Base-by-base conservation (phyloP, 2,329 filamentous ascomycete species). In the Septoria petroselini region DNA sequence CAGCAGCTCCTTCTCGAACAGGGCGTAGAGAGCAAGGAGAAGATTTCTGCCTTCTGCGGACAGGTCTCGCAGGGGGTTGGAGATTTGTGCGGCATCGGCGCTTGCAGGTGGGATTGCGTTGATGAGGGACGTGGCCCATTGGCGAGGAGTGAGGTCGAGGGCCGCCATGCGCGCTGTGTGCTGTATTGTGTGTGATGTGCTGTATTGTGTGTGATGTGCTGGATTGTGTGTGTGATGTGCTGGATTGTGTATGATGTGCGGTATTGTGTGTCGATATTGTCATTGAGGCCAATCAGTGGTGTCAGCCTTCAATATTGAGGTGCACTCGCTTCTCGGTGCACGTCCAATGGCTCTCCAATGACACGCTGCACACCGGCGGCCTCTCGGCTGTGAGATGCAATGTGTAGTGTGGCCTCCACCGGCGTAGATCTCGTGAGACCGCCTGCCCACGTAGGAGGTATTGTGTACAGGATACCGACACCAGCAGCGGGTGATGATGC, bases 1-100 rank as follows among this genome's bases (percentile, higher is more conserved):
- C 1, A 96, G 82, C 1, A 96, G 72, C 46, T 89, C 79, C 55
- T 82, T 81, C 0, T 90, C 90, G 63, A 94, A 94, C 11, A 96
- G 73, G 27, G 89, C 86, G 70, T 96, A 91, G 0, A 95, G 78
- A 0, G 88, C 89, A 1, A 89, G 73, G n/a, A 95, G 73, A 12
- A 86, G 71, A 41, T 58, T 67, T 69, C 35, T 60, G 50, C 15
- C 53, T 18, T 30, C 66, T 56, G 6, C 62, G 45, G 50, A 60
- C 50, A 52, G 50, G 47, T 57, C 48, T 37, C 48, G 58, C 14
- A 74, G 62, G 7, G 79, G 75, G 58, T 77, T 79, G 40, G 67
- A 50, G 52, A 63, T 57, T 38, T 66, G 43, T 6, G 64, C 41
- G 37, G 30, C 14, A 34, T 41, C 61, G 48, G 31, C 54, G 29